Evolutionary conservation across 2,329 filamentous ascomycete genomes (phyloP).

Genomic region (Pleurostoma richardsiae): DNA sequence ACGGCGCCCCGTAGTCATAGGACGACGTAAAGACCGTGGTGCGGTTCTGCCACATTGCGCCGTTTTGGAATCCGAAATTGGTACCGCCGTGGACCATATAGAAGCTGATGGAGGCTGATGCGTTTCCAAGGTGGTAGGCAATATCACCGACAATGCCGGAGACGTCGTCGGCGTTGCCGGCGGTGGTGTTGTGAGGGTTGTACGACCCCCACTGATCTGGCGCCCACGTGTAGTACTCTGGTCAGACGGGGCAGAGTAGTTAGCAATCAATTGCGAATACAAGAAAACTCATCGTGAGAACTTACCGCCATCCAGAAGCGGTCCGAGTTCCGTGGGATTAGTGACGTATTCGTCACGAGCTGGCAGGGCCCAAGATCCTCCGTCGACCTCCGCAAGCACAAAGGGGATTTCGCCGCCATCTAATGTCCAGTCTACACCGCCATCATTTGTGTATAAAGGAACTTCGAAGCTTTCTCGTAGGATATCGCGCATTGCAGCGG

Average conservation of each 20-base stretch:
- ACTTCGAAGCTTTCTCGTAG: slow-evolving; percentile 34
- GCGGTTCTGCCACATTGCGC: slow-evolving; percentile 34
- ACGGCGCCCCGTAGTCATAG: slow-evolving; percentile 45
- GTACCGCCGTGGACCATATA: slow-evolving; percentile 51
- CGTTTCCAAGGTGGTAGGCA: slow-evolving; percentile 28
- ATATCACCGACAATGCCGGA: slow-evolving; percentile 24
- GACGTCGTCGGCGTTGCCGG: slow-evolving; percentile 16
- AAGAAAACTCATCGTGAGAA: too few relatives aligned
- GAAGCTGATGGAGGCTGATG: slow-evolving; percentile 34
- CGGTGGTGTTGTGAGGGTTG: slow-evolving; percentile 27
- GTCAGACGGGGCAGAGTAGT: too few relatives aligned
- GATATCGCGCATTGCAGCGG: slow-evolving; percentile 31
- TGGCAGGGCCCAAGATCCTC: slow-evolving; percentile 33
- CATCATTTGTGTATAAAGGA: slow-evolving; percentile 44
- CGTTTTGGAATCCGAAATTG: slow-evolving; percentile 43
- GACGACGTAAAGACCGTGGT: slow-evolving; percentile 36
- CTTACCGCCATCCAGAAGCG: slow-evolving; percentile 32
- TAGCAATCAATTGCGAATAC: too few relatives aligned
- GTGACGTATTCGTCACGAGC: slow-evolving; percentile 36
- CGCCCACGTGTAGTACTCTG: slow-evolving; percentile 40
- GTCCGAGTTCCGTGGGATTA: slow-evolving; percentile 33
- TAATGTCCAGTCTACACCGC: slow-evolving; percentile 34
- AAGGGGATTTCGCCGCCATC: slow-evolving; percentile 35
- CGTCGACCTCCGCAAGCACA: slow-evolving; percentile 40
- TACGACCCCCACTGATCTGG: slow-evolving; percentile 37